Conservation (phyloP, 2,329 filamentous ascomycete species). For the Alternaria sp. region DNA sequence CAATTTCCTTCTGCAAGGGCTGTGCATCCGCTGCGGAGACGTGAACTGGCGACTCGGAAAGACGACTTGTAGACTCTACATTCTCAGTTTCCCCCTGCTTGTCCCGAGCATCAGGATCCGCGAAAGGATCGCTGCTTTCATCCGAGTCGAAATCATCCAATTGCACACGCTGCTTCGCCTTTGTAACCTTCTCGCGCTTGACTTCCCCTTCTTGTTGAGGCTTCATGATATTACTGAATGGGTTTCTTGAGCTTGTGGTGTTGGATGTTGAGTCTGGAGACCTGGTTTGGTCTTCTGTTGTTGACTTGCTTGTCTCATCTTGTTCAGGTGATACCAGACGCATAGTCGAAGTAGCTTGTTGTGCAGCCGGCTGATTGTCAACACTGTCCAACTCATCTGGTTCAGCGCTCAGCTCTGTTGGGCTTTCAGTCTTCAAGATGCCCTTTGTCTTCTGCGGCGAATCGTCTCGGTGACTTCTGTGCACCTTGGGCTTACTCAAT, state of each 20-base stretch:
- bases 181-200: conserved; percentile 65
- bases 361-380: conserved; percentile 23
- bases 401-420: conserved; percentile 34
- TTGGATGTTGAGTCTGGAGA: conserved; percentile 33
- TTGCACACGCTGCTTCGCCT: conserved; percentile 69
- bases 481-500: conserved; percentile 50
- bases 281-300: conserved; percentile 30
- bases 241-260: conserved; percentile 43
- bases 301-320: conserved; percentile 20
- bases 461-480: conserved; percentile 46
- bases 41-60: conserved; percentile 74
- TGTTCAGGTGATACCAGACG: conserved; percentile 46
- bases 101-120: conserved; percentile 49
- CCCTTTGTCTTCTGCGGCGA: conserved; percentile 45
- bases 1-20: conserved; percentile 39
- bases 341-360: conserved; percentile 41
- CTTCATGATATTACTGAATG: conserved; percentile 40
- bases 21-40: conserved; percentile 65
- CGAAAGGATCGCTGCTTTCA: conserved; percentile 57
- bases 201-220: conserved; percentile 54
- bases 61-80: conserved; percentile 39
- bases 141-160: conserved; percentile 75
- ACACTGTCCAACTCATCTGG: conserved; percentile 22
- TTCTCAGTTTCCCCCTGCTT: conserved; percentile 28
- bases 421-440: conserved; percentile 43